A percentile compares a stretch with the other conserved stretches of the same genome.
Evolutionary conservation across 805 yeast species (phyloP).

Genomic region (Candida jianshihensis): DNA sequence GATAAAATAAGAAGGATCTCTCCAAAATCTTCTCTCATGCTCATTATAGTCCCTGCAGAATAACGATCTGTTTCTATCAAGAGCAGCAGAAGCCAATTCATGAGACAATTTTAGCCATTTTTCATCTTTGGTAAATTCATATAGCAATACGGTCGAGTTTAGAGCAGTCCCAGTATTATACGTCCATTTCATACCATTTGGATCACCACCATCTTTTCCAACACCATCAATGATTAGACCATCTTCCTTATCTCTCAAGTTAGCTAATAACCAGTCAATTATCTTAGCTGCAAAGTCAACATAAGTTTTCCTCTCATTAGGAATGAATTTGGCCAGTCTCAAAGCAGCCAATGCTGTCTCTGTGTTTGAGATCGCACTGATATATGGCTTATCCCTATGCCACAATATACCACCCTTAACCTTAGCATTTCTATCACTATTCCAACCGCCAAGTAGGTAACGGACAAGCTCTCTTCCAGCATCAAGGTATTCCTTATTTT

Average conservation of each 20-base stretch:
- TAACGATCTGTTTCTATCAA: conserved; percentile 46
- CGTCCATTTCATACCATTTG: conserved; percentile 52
- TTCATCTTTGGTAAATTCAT: conserved; percentile 40
- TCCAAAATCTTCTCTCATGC: conserved; percentile 49
- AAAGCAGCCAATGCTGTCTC: conserved; percentile 59
- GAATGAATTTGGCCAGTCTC: conserved; percentile 46
- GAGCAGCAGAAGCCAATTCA: conserved; percentile 45
- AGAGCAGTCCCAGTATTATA: conserved; percentile 64
- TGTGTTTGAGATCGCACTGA: conserved; percentile 62
- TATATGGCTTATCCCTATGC: conserved; percentile 55
- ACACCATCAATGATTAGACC: conserved; percentile 57
- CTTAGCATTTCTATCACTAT: conserved; percentile 21
- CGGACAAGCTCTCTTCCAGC: conserved; percentile 51
- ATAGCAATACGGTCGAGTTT: conserved; percentile 45
- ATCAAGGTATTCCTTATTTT: conserved; percentile 44
- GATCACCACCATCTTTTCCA: conserved; percentile 31
- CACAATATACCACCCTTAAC: conserved; percentile 56
- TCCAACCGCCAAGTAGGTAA: conserved; percentile 62
- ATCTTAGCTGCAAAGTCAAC: conserved; percentile 54
- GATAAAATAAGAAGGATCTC: conserved; percentile 55
- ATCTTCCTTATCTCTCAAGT: conserved; percentile 46
- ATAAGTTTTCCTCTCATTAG: conserved; percentile 39
- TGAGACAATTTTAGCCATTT: conserved; percentile 36
- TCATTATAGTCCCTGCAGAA: conserved; percentile 53
- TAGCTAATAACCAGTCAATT: conserved; percentile 48